Conservation (phyloP, 306 rosid genomes). For the Lupinus albus region DNA sequence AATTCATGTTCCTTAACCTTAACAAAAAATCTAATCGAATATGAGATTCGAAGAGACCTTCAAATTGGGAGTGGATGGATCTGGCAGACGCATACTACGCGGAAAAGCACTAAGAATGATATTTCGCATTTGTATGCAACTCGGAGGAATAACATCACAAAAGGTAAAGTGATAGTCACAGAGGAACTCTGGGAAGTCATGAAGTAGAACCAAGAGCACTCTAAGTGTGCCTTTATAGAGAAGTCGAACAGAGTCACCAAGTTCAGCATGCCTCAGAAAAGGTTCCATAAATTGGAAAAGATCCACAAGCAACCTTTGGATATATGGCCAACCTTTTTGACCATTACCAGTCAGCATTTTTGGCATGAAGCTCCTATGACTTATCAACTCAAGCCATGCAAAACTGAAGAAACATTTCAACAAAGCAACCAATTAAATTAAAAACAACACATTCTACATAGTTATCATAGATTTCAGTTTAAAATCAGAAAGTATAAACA, state of each 20-base stretch:
- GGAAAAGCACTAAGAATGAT: constrained; percentile 98
- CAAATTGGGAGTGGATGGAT: constrained; percentile 89
- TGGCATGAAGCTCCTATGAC: constrained; percentile 95
- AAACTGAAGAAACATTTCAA: constrained; percentile 62
- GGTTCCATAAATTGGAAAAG: constrained; percentile 97
- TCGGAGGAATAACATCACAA: constrained; percentile 95
- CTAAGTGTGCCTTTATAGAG: constrained; percentile 95
- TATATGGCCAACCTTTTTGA: constrained; percentile 90
- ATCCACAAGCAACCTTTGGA: constrained; percentile 89
- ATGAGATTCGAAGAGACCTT: constrained; percentile 55
- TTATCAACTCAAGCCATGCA: constrained; percentile 98
- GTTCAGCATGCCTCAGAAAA: constrained; percentile 92
- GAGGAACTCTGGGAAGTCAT: constrained; percentile 93
- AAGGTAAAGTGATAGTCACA: constrained; percentile 97
- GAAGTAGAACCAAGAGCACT: constrained; percentile 94
- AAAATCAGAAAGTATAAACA: background rate
- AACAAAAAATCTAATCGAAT: constrained; percentile 5
- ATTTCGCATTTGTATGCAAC: constrained; percentile 98
- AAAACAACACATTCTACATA: background rate
- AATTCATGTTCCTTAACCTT: background rate
- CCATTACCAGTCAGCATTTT: constrained; percentile 90
- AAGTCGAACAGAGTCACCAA: constrained; percentile 76
- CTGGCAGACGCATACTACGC: constrained; percentile 96
- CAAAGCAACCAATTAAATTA: background rate
- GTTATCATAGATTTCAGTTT: background rate